These are phyloP conservation scores for Liquidambar formosana DNA, from an alignment of 164 flowering plant species.

Conservation along the genomic window DNA sequence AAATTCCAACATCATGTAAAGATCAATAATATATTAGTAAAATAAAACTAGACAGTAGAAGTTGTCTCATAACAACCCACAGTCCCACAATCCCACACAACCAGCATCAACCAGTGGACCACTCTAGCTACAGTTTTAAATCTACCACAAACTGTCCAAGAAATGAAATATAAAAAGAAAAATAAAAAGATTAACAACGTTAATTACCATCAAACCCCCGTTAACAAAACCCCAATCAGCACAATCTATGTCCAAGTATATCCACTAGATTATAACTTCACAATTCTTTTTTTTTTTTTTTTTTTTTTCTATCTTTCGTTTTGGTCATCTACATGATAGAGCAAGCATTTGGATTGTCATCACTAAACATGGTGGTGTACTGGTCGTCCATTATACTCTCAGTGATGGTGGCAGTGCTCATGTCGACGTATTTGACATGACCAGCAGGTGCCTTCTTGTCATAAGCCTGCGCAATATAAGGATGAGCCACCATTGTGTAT, in stretches of 20 bases:
- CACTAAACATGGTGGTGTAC: constrained; percentile 71
- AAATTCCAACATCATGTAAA: too few species aligned
- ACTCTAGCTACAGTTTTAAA: not conserved
- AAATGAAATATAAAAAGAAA: not conserved
- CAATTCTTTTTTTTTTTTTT: too few species aligned
- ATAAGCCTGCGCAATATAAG: constrained; percentile 67
- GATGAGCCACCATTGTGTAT: constrained; percentile 59
- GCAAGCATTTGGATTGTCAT: constrained; percentile 88
- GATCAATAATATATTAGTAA: not conserved
- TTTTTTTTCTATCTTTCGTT: too few species aligned
- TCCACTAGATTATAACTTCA: too few species aligned
- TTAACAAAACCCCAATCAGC: not conserved
- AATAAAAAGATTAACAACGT: not conserved
- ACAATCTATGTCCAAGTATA: too few species aligned
- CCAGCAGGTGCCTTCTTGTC: constrained; percentile 93
- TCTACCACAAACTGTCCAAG: not conserved
- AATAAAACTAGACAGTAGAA: not conserved
- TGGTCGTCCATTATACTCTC: constrained; percentile 50
- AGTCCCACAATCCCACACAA: too few species aligned
- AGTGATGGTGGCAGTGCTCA: constrained; percentile 28
- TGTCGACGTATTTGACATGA: constrained; percentile 46
- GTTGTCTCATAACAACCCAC: not conserved
- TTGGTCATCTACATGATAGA: constrained; percentile 54
- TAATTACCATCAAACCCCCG: not conserved
- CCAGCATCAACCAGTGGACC: not conserved